Base-by-base conservation (phyloP, 768 basidiomycete genomes). In the Leccinum olivaceopallidum region DNA sequence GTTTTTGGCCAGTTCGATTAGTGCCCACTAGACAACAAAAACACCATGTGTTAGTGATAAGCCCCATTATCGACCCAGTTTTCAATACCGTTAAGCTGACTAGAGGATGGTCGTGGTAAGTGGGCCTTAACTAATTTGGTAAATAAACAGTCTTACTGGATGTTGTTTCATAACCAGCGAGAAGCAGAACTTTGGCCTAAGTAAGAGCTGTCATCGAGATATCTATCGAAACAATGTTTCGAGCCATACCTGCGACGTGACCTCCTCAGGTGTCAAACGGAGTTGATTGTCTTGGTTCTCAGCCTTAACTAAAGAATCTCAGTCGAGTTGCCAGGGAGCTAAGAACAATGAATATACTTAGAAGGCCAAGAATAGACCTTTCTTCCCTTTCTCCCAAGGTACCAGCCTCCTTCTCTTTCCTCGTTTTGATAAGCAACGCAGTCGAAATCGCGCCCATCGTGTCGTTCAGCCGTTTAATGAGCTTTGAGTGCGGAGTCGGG, bases 1-100 rank as follows among this genome's bases (percentile, higher is more conserved):
- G 50, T 81, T 69, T 37, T 71, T 75, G 7, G 76, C 75, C 1
- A 87, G 79, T 65, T 86, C 85, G 34, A 86, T 81, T 0, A 87
- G 72, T 3, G 84, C 81, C 84, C 85, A 87, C 67, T 68, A 36
- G 16, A 20, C 14, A 53, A 12, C 0, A 24, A 42, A 26, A 22
- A 9, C 3, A 14, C 51, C 30, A 20, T 4, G 49, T 1, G 9
- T 64, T 6, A 60, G 20, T n/a, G n/a, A 24, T 44, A 30, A 20
- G 20, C 26, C 7, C 2, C 1, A 5, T 5, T 36, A 20, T 12
- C 51, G 22, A 6, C 10, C 4, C 6, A 20, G 5, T 16, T 9
- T 13, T 34, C 22, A 51, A 14, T 60, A 64, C 63, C 52, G 63
- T 64, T 22, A 64, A 44, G 48, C 63, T 65, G 39, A 64, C 63